Percentiles rank a stretch among this genome's conserved stretches.
Evolutionary conservation across 495 filamentous ascomycete genomes (phyloP).

Genomic region (Penicillium ucsense): DNA sequence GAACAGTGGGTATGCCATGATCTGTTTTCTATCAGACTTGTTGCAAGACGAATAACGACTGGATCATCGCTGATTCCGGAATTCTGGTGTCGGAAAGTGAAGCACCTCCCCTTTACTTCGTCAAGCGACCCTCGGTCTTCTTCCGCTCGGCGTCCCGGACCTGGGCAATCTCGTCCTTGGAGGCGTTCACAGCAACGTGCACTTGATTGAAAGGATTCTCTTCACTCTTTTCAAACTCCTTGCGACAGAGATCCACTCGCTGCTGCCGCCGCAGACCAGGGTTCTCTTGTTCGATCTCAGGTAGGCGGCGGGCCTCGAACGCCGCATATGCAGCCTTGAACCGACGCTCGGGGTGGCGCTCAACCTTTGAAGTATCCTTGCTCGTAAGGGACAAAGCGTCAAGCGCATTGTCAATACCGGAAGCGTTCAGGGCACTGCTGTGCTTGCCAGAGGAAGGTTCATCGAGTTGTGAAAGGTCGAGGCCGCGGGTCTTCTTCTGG

Average conservation of each 20-base stretch:
- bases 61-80: no score
- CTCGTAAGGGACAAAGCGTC: slow-evolving; percentile 66
- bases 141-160: slow-evolving; percentile 56
- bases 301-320: slow-evolving; percentile 73
- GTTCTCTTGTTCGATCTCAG: slow-evolving; percentile 75
- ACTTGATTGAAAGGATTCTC: slow-evolving; percentile 94
- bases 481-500: slow-evolving; percentile 55
- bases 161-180: slow-evolving; percentile 65
- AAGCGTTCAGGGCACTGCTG: slow-evolving; percentile 54
- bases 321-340: slow-evolving; percentile 82
- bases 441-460: slow-evolving; percentile 36
- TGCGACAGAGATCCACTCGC: slow-evolving; percentile 64
- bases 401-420: slow-evolving; percentile 84
- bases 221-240: slow-evolving; percentile 85
- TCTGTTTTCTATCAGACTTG: no score
- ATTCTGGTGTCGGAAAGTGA: no score
- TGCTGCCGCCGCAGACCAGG: slow-evolving; percentile 70
- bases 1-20: no score
- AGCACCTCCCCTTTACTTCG: slow-evolving; percentile 14
- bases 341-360: slow-evolving; percentile 75
- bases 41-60: no score
- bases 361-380: slow-evolving; percentile 52
- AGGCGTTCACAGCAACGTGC: slow-evolving; percentile 60
- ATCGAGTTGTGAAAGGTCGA: slow-evolving; percentile 64
- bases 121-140: slow-evolving; percentile 66